Evolutionary conservation across 345 rosid genomes (phyloP).

Genomic region (Chamaenerion angustifolium): DNA sequence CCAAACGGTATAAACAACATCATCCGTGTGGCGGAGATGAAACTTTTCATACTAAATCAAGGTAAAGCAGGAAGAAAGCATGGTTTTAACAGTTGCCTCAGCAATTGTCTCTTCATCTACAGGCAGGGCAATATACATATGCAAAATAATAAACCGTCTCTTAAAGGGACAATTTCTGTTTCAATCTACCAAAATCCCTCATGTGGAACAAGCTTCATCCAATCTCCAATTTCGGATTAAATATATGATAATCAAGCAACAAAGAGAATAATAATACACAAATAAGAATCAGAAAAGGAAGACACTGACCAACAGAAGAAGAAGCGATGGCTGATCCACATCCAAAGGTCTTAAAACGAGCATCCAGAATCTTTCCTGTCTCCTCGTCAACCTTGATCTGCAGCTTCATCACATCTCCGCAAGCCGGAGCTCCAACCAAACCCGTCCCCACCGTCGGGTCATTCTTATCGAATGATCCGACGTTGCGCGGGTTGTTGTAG

Average conservation of each 20-base stretch:
- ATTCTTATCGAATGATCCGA: slow-evolving; percentile 83
- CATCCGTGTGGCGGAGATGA: too few species aligned
- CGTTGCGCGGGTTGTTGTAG: slow-evolving; percentile 89
- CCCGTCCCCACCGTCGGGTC: slow-evolving; percentile 84
- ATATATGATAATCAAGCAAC: background rate
- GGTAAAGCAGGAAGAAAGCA: too few species aligned
- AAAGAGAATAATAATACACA: background rate
- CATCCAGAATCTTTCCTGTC: slow-evolving; percentile 72
- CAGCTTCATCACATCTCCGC: slow-evolving; percentile 98
- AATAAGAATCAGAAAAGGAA: background rate
- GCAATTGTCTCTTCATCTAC: too few species aligned
- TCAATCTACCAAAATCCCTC: too few species aligned
- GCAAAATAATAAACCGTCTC: too few species aligned
- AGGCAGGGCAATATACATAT: too few species aligned
- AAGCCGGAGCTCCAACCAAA: slow-evolving; percentile 96
- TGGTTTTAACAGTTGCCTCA: too few species aligned
- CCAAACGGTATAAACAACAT: too few species aligned
- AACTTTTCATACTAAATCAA: too few species aligned
- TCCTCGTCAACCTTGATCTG: slow-evolving; percentile 83
- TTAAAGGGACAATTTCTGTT: too few species aligned
- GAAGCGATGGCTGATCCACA: slow-evolving; percentile 98
- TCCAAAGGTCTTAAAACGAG: slow-evolving; percentile 97
- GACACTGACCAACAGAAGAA: slow-evolving; percentile 67
- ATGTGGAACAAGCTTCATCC: too few species aligned
- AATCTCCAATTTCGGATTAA: background rate